Base-by-base conservation (phyloP, 176 grass and related monocot genomes). In the Bonia amplexicaulis region DNA sequence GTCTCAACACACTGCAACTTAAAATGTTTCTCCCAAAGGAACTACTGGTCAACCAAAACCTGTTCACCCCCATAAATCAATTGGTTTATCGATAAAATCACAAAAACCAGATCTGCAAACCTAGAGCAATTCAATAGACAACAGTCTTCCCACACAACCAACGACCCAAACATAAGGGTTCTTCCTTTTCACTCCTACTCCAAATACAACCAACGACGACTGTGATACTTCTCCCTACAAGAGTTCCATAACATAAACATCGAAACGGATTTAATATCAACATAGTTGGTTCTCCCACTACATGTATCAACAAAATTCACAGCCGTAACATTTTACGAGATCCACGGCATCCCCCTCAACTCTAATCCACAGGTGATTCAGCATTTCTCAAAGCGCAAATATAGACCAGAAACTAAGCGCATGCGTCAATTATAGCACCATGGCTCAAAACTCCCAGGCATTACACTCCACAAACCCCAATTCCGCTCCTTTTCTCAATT, bases 381-480 rank as follows among this genome's bases (percentile, higher is more conserved):
- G 69, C 48, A 55, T 39, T 65, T 47, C 37, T 39, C 6, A 20
- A 31, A 3, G 1, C 20, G 1, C 58, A 69, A 52, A 41, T 46
- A 58, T 73, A 27, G 26, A 67, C 7, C 19, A 40, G 1, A 68
- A 60, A 79, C 6, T 33, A 87, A 54, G 63, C 4, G 41, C 63
- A 39, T 27, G 11, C 16, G 6, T 45, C 55, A 52, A 88, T 41
- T 22, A 19, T 14, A 67, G 20, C 27, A 60, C 20, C 17, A 41
- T 0, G 27, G 55, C 27, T 59, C 41, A 59, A 61, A 63, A 29
- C 54, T 33, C 44, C 10, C 12, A 8, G 57, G 54, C 83, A 89
- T 89, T 82, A 54, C 78, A 71, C 53, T 45, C 0, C 25, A 71
- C 12, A 68, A 69, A 71, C 73, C 57, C 64, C 11, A 81, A 81